Evolutionary conservation across 306 rosid species (phyloP), one percentile per base, ranked within the genome.

Genomic region (Sechiopsis laciniata): DNA sequence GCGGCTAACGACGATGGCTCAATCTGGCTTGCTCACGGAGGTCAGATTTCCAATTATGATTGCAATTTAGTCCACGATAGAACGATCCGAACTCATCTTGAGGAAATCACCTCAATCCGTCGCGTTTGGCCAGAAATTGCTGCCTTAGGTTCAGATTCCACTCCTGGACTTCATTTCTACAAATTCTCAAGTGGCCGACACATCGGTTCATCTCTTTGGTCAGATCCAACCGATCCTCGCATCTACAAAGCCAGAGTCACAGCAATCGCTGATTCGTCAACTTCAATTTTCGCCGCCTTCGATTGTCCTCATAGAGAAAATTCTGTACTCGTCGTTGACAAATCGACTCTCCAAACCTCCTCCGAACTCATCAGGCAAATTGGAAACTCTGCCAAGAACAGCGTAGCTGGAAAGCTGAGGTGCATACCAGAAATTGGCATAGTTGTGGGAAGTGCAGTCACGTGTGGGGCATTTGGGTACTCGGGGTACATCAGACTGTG

Each of bases 1-100:
- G 86, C 88, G 2, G 76, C 73, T 8, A 63, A 74, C 0, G 86
- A 52, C 0, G 88, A 86, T 65, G 96, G 97, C 57, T 87, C 96
- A 20, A 80, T 93, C 6, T 93, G 96, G 98, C 83, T 93, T 3
- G 96, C 97, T 7, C 97, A 93, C 32, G 90, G 96, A 2, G 98
- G 97, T 9, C 97, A 90, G 75, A 71, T 93, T 8, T 87, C 98
- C 0, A 75, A 82, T 81, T 93, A 87, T 83, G 98, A 90, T 65
- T 78, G 85, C 81, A 86, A 81, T 73, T 87, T 93, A 40, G 15
- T 77, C 56, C 94, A 88, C 59, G 17, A 84, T 52, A 81, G 79
- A 10, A 88, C 97, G 7, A 57, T 87, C 8, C 88, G 97, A 1
- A 90, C 97, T 24, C 98, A 90, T 74, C 72, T 93, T 11, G 96